These are phyloP conservation scores for Triticum dicoccoides DNA, from an alignment of 176 grass and related monocot species.

Conservation along the genomic window DNA sequence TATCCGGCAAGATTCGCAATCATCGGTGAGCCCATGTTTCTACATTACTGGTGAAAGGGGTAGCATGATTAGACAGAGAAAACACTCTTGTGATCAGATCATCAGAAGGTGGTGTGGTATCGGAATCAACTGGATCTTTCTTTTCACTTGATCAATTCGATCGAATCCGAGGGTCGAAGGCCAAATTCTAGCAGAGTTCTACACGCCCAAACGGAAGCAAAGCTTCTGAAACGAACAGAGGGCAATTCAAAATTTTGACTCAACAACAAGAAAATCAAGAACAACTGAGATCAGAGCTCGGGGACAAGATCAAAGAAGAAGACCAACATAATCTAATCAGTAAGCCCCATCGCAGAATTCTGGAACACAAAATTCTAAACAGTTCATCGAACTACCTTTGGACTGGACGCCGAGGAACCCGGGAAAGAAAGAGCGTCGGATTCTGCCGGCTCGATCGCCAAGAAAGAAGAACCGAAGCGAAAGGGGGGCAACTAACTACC, in stretches of 20 bases:
- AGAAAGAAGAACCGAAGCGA: background rate
- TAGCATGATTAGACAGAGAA: slow-evolving; percentile 17
- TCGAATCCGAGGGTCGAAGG: background rate
- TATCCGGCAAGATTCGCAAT: slow-evolving; percentile 5
- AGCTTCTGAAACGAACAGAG: background rate
- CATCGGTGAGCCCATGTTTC: background rate
- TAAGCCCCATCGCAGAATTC: background rate
- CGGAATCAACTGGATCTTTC: background rate
- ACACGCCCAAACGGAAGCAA: background rate
- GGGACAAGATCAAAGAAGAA: background rate
- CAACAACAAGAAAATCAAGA: background rate
- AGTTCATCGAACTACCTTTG: background rate
- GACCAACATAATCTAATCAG: background rate
- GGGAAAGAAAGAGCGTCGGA: background rate
- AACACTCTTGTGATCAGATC: background rate
- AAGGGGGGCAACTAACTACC: background rate
- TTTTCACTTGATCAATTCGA: background rate
- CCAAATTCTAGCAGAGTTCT: background rate
- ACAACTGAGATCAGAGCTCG: background rate
- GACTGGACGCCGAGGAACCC: slow-evolving; percentile 13
- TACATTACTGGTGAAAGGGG: background rate
- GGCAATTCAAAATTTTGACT: background rate
- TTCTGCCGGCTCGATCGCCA: background rate
- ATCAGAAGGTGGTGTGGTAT: background rate
- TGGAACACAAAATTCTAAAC: background rate